Conservation (phyloP, 2,329 filamentous ascomycete genomes). For the Penicillium paneum region DNA sequence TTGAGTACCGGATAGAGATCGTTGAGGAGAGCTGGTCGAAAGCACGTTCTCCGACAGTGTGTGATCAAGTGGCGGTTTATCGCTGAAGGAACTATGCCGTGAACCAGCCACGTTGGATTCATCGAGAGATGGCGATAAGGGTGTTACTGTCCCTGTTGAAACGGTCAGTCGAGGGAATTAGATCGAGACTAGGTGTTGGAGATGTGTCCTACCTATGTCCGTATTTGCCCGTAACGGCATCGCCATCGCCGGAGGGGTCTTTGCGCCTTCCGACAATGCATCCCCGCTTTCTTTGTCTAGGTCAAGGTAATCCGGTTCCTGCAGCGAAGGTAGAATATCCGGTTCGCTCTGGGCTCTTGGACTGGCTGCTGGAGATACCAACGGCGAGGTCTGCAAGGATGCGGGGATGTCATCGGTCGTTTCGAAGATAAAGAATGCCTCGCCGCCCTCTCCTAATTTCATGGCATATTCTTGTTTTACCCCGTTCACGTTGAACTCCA, state of each 20-base stretch:
- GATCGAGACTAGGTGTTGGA: neutral
- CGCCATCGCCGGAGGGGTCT: constrained; percentile 26
- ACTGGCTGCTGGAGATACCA: constrained; percentile 85
- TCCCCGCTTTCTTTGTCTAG: constrained; percentile 32
- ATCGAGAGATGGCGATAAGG: constrained; percentile 41
- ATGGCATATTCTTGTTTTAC: constrained; percentile 90
- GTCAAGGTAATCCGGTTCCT: constrained; percentile 52
- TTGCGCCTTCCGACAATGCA: constrained; percentile 23
- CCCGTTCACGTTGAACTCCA: constrained; percentile 95
- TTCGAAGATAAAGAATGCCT: constrained; percentile 98
- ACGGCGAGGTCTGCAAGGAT: constrained; percentile 87
- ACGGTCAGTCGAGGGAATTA: neutral
- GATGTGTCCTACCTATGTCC: constrained; percentile 40
- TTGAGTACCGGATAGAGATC: constrained; percentile 6
- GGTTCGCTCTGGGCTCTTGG: constrained; percentile 52
- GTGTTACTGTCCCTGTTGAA: constrained; percentile 36
- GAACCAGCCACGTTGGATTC: constrained; percentile 27
- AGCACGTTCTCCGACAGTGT: constrained; percentile 56
- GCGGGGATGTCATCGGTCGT: constrained; percentile 89
- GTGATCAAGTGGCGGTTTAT: constrained; percentile 46
- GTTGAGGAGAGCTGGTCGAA: constrained; percentile 39
- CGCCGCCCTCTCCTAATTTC: constrained; percentile 96
- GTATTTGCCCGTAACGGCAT: constrained; percentile 43
- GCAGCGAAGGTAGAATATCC: constrained; percentile 36
- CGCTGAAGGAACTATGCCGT: constrained; percentile 29